phyloP scores from a whole-genome alignment of 306 rosid species.

The Spatholobus suberectus region DNA sequence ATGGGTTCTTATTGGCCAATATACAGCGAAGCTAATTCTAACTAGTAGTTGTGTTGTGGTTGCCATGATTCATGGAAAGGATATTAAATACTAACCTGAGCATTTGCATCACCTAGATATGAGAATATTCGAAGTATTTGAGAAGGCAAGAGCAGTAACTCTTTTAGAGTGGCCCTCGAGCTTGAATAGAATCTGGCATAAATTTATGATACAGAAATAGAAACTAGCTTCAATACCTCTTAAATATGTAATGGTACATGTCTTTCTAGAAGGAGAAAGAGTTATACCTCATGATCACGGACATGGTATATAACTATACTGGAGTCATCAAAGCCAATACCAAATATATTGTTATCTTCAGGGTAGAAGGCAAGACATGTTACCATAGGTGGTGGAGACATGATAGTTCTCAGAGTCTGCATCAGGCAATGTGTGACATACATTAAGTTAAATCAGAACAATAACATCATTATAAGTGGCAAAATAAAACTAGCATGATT shows the following conservation, averaged over 20 bases:
- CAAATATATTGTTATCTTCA: constrained; percentile 44
- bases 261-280: neutral
- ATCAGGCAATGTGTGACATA: neutral
- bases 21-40: too few species aligned
- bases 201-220: neutral
- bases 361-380: constrained; percentile 51
- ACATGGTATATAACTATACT: constrained; percentile 31
- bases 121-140: constrained; percentile 40
- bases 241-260: neutral
- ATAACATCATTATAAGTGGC: neutral
- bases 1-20: too few species aligned
- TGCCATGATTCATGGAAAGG: neutral
- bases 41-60: neutral
- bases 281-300: constrained; percentile 7
- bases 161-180: constrained; percentile 46
- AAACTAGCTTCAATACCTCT: neutral
- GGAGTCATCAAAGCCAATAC: constrained; percentile 48
- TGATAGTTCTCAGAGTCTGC: constrained; percentile 30
- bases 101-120: constrained; percentile 47
- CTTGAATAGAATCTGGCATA: neutral
- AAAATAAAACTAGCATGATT: neutral
- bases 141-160: constrained; percentile 56
- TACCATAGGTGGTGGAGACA: constrained; percentile 51
- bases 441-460: neutral
- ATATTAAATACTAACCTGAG: constrained; percentile 18